phyloP scores from a whole-genome alignment of 441 rosid genomes.

The Dalechampia spathulata region DNA sequence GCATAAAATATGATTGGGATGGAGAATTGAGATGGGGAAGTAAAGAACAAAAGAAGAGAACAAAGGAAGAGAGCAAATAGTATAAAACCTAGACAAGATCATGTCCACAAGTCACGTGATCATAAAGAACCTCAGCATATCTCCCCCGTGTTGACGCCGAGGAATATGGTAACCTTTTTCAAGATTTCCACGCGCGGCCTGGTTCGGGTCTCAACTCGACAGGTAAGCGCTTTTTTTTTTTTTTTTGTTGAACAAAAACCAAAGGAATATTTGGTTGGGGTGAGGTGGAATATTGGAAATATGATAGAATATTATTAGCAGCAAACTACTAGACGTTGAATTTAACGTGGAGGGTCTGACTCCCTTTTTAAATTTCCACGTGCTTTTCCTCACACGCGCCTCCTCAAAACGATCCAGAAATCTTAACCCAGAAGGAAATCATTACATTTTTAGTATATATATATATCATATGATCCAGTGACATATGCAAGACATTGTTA shows the following conservation, averaged over 20 bases:
- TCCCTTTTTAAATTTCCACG: background rate
- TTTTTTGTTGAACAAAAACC: background rate
- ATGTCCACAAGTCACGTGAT: conserved; percentile 59
- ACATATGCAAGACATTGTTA: too few relatives aligned
- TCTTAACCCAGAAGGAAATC: too few relatives aligned
- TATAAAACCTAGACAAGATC: conserved; percentile 30
- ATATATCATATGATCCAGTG: too few relatives aligned
- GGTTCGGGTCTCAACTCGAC: too few relatives aligned
- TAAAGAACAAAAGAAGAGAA: conserved; percentile 27
- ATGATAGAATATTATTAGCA: conserved; percentile 7
- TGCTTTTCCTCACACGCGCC: background rate
- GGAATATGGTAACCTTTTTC: conserved; percentile 30
- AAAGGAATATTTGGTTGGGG: conserved; percentile 42
- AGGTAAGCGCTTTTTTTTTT: too few relatives aligned
- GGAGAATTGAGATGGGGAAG: conserved; percentile 1
- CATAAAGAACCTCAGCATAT: background rate
- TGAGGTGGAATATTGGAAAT: conserved; percentile 63
- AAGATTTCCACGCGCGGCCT: too few relatives aligned
- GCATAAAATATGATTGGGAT: too few relatives aligned
- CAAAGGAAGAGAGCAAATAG: conserved; percentile 20
- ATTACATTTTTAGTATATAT: too few relatives aligned
- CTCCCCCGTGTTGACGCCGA: conserved; percentile 58
- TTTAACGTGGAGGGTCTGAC: background rate
- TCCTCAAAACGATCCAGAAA: background rate
- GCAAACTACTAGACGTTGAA: conserved; percentile 47